Base-by-base conservation (phyloP, 495 filamentous ascomycete genomes). In the Aspergillus kassunensis region DNA sequence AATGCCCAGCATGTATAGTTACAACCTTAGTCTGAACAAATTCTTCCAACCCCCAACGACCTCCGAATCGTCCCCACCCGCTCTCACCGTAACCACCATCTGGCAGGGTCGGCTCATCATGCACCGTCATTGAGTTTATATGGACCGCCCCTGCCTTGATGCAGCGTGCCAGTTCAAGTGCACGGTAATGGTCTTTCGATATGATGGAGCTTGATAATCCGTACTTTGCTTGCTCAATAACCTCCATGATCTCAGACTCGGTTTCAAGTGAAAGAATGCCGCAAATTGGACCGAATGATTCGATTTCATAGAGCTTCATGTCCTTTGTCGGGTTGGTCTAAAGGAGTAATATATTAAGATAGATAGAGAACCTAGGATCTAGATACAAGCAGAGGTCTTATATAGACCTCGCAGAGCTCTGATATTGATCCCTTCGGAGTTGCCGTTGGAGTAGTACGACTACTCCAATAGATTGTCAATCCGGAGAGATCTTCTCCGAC, bases 121-220 rank as follows among this genome's bases (percentile, higher is more conserved):
- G 87, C 1, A 91, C 78, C 6, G 80, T 87, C 82, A 89, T 89
- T 31, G 64, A 73, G 61, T 93, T 93, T 57, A 92, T 86, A 65
- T 93, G 89, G 16, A 95, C 84, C 7, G 84, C 82, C 15, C 66
- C 56, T 4, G 52, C 58, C 11, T 49, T 40, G 20, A 57, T 44
- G 3, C 46, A 29, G 47, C 18, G 48, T 4, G 63, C 61, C 6
- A 80, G 72, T 55, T 43, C 19, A 6, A 62, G 37, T 18, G 49
- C 56, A 18, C 35, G 31, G 40, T 34, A 43, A 19, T 47, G 42
- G 44, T 67, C 50, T 30, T 55, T 36, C 1, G 64, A 69, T 37
- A 66, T 65, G 0, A 73, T 57, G 1, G 69, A 41, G 6, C 58
- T 55, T 3, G 53, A 59, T 0, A 73, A 58, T 1, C 69, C 70